These are phyloP conservation scores for Suillus occidentalis DNA, from an alignment of 768 basidiomycete species.

Conservation along the genomic window DNA sequence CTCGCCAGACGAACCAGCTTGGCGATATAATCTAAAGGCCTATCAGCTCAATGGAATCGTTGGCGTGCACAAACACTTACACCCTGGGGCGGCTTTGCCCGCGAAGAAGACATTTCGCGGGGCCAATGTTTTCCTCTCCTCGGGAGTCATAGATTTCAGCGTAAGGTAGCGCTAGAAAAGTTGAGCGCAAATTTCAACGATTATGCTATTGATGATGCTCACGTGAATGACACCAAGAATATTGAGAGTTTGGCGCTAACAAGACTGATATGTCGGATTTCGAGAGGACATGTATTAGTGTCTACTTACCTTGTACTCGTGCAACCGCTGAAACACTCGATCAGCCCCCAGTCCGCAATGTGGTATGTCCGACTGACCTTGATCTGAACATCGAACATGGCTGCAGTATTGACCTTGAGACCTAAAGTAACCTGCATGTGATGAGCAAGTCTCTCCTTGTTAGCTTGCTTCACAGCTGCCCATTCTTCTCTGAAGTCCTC, in stretches of 20 bases:
- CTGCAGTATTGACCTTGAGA: slow-evolving; percentile 66
- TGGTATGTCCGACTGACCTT: slow-evolving; percentile 45
- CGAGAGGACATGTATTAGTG: background rate
- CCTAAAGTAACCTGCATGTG: slow-evolving; percentile 74
- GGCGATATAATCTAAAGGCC: slow-evolving; percentile 74
- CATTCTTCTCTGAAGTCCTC: slow-evolving; percentile 75
- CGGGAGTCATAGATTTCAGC: slow-evolving; percentile 77
- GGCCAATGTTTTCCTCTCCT: slow-evolving; percentile 77
- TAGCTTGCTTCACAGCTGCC: slow-evolving; percentile 82
- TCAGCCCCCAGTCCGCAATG: background rate
- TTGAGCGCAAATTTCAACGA: slow-evolving; percentile 4
- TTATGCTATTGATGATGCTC: slow-evolving; percentile 23
- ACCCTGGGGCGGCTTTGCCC: slow-evolving; percentile 95
- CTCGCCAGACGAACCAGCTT: slow-evolving; percentile 59
- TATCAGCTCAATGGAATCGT: slow-evolving; percentile 11
- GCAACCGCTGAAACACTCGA: slow-evolving; percentile 60
- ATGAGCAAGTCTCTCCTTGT: slow-evolving; percentile 86
- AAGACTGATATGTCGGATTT: background rate
- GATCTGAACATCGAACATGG: slow-evolving; percentile 91
- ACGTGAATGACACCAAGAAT: slow-evolving; percentile 89
- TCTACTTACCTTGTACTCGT: slow-evolving; percentile 79
- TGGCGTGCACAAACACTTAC: slow-evolving; percentile 40
- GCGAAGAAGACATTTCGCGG: slow-evolving; percentile 96
- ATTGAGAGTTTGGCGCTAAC: slow-evolving; percentile 89
- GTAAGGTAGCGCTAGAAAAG: slow-evolving; percentile 67